These are phyloP conservation scores for Aaosphaeria pasadenensis DNA, from an alignment of 2,329 filamentous ascomycete species.

Conservation along the genomic window DNA sequence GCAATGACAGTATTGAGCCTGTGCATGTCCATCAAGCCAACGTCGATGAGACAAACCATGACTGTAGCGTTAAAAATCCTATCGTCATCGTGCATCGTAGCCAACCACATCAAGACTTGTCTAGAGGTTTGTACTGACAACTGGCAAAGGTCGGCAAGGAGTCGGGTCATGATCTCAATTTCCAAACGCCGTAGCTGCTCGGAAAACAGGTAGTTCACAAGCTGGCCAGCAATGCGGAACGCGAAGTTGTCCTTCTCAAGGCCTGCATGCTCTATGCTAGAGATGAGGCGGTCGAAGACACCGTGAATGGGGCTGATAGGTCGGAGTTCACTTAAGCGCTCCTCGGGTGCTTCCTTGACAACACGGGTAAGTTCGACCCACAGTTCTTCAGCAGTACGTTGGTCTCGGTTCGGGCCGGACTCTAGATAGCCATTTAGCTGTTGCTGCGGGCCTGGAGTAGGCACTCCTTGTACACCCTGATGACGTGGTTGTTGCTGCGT, in stretches of 20 bases:
- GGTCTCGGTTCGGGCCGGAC: slow-evolving; percentile 28
- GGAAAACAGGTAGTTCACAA: slow-evolving; percentile 56
- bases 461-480: slow-evolving; percentile 32
- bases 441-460: slow-evolving; percentile 39
- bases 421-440: slow-evolving; percentile 63
- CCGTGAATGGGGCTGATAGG: slow-evolving; percentile 55
- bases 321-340: slow-evolving; percentile 56
- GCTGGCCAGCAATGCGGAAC: slow-evolving; percentile 53
- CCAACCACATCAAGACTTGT: slow-evolving; percentile 50
- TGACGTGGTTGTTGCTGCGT: slow-evolving; percentile 45
- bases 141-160: slow-evolving; percentile 61
- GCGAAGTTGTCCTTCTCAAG: slow-evolving; percentile 57
- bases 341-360: slow-evolving; percentile 55
- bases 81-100: slow-evolving; percentile 52
- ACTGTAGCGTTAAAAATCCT: slow-evolving; percentile 62
- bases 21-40: slow-evolving; percentile 59
- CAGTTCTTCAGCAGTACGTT: slow-evolving; percentile 53
- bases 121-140: slow-evolving; percentile 58
- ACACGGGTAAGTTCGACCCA: slow-evolving; percentile 57
- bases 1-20: slow-evolving; percentile 63
- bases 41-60: slow-evolving; percentile 58
- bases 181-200: slow-evolving; percentile 56
- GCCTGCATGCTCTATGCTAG: slow-evolving; percentile 50
- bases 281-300: slow-evolving; percentile 56
- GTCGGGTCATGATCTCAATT: slow-evolving; percentile 60